Evolutionary conservation across 805 yeast genomes (phyloP).

Genomic region (Ogataea ganodermae): DNA sequence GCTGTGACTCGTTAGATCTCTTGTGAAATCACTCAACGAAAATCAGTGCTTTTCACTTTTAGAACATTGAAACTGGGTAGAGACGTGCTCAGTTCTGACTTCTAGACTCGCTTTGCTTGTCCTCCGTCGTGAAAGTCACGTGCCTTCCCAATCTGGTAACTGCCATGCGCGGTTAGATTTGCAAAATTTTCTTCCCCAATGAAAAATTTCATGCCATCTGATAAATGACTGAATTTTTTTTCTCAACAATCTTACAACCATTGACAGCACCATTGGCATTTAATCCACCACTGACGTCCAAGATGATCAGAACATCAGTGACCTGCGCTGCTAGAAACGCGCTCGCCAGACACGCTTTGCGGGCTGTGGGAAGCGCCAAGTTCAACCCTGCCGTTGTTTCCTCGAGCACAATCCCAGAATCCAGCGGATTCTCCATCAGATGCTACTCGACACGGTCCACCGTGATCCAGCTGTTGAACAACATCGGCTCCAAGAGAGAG

Average conservation of each 20-base stretch:
- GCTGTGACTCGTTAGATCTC: too few species aligned
- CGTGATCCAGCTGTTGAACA: conserved; percentile 90
- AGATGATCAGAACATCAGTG: conserved; percentile 15
- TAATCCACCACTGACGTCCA: background rate
- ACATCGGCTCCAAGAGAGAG: conserved; percentile 95
- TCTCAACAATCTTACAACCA: background rate
- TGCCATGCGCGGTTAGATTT: conserved; percentile 19
- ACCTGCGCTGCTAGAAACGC: conserved; percentile 21
- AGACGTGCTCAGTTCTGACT: too few species aligned
- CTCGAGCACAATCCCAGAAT: conserved; percentile 12
- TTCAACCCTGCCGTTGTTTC: conserved; percentile 23
- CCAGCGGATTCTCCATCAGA: conserved; percentile 20
- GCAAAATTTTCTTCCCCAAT: conserved; percentile 7
- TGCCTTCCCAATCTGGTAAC: conserved; percentile 16
- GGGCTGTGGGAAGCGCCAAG: conserved; percentile 16
- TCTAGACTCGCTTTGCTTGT: background rate
- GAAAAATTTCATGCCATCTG: background rate
- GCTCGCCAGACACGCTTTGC: conserved; percentile 28
- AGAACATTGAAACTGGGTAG: too few species aligned
- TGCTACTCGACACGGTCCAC: conserved; percentile 82
- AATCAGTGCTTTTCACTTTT: too few species aligned
- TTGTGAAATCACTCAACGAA: too few species aligned
- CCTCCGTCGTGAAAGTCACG: background rate
- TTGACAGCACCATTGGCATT: background rate
- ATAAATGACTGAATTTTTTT: background rate